These are phyloP conservation scores for Leersia perrieri DNA, from an alignment of 176 grass and related monocot genomes.

Conservation along the genomic window DNA sequence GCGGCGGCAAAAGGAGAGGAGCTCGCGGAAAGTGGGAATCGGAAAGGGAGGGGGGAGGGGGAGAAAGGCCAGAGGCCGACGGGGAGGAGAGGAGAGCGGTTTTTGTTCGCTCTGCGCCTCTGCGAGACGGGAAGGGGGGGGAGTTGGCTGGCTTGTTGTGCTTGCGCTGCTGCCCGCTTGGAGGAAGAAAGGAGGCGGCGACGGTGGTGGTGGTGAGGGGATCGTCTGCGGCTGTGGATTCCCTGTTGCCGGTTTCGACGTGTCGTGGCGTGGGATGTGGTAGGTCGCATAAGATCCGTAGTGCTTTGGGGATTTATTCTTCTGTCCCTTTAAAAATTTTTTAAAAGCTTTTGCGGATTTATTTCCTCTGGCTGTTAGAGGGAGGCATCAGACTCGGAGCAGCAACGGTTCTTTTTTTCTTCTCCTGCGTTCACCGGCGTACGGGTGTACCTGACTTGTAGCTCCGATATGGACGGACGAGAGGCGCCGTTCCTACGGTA, in stretches of 20 bases:
- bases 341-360: neutral
- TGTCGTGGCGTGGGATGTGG: neutral
- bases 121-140: neutral
- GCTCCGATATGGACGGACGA: neutral
- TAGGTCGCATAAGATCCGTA: neutral
- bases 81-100: constrained; percentile 7
- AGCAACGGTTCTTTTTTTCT: too few species aligned
- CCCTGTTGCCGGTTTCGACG: neutral
- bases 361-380: neutral
- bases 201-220: neutral
- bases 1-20: constrained; percentile 8
- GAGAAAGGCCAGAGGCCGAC: neutral
- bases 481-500: neutral
- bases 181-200: neutral
- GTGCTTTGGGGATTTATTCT: neutral
- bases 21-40: constrained; percentile 21
- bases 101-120: constrained; percentile 3
- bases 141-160: neutral
- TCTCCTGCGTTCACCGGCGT: too few species aligned
- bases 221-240: neutral
- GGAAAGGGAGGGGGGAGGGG: constrained; percentile 25
- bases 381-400: too few species aligned
- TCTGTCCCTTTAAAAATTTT: neutral
- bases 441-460: too few species aligned
- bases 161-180: neutral